A percentile compares a stretch with the other conserved stretches of the same genome.
These are phyloP conservation scores for Nicotiana otophora DNA, from an alignment of 257 asterid species.

Conservation along the genomic window DNA sequence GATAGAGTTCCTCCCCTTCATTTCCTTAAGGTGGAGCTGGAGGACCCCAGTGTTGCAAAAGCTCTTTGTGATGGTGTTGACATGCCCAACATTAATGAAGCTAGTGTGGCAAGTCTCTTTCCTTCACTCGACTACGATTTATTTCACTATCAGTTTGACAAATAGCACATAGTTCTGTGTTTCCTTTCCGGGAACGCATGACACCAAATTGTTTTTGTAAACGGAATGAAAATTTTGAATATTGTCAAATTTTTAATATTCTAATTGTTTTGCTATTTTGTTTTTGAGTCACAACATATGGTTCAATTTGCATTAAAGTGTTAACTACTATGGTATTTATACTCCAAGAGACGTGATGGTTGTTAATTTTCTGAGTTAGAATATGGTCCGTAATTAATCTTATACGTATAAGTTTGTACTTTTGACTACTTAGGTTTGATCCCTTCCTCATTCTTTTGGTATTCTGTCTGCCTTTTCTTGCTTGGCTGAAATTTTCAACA, in stretches of 20 bases:
- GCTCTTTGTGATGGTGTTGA: conserved; percentile 44
- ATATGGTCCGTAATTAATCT: background rate
- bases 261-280: background rate
- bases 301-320: background rate
- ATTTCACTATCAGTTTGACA: background rate
- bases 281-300: background rate
- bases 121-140: background rate
- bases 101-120: conserved; percentile 34
- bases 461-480: background rate
- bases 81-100: conserved; percentile 25
- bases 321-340: background rate
- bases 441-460: conserved; percentile 9
- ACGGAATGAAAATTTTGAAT: background rate
- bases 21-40: conserved; percentile 58
- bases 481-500: background rate
- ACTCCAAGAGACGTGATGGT: background rate
- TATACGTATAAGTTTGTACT: background rate
- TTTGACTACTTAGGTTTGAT: background rate
- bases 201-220: background rate
- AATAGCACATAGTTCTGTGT: conserved; percentile 9
- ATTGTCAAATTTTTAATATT: background rate
- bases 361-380: background rate
- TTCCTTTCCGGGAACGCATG: background rate
- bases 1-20: conserved; percentile 35
- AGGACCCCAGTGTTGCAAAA: conserved; percentile 32